Base-by-base conservation (phyloP, 768 basidiomycete genomes). In the Tulasnella sp. region DNA sequence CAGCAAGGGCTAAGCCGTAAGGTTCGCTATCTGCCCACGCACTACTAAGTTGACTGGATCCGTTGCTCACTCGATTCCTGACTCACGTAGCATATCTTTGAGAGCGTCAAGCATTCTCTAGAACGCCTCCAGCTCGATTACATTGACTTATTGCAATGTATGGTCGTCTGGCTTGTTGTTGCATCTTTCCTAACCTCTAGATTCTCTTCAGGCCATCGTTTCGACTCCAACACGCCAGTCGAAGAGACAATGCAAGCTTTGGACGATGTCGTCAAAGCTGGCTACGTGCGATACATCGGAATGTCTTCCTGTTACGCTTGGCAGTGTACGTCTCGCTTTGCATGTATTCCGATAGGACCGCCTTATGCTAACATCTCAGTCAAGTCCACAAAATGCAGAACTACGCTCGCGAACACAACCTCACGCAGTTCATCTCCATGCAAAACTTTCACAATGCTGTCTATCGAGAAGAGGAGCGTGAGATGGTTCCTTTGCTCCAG, bases 1-100 rank as follows among this genome's bases (percentile, higher is more conserved):
- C 87, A 88, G 73, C 84, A 86, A 76, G 89, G 89, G 0, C 80
- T 87, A 35, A 85, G 84, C 70, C 83, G 88, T 79, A 89, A 93
- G 85, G 87, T 87, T 13, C 9, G 44, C 2, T 40, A 73, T 42
- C 37, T 6, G 2, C 32, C 7, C 13, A 6, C 29, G 18, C 37
- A 11, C 13, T 51, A 81, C 32, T 26, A 20, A n/a, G n/a, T 18
- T 32, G 16, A n/a, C 67, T 10, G 51, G 51, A 44, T n/a, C 57
- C 70, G 29, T 32, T 13, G 15, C 18, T 29, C 1, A n/a, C 29
- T 61, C 26, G 3, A 67, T 16, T 13, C 10, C 61, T 4, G 37
- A 42, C 13, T 70, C 42, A n/a, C 81, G 23, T 82, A 88, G 85
- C 87, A 87, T 78, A 88, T 89, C 80, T 88, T 89, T 80, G 87